phyloP scores from a whole-genome alignment of 2,329 filamentous ascomycete genomes.

The Ophiocordyceps camponoti-rufipedis region DNA sequence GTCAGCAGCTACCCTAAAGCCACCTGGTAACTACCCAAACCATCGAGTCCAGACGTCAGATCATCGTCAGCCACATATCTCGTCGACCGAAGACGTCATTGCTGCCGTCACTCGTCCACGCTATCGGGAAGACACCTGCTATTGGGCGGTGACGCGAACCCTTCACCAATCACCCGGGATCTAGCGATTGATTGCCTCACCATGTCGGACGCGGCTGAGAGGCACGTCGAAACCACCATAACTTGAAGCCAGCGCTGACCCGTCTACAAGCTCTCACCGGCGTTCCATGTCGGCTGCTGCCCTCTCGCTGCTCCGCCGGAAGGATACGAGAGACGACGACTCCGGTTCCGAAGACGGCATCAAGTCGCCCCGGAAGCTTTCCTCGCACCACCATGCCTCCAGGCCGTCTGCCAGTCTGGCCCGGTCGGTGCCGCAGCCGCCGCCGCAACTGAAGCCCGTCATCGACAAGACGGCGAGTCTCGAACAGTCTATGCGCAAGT shows the following conservation, averaged over 20 bases:
- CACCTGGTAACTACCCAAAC: no score
- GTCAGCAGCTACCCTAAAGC: background rate
- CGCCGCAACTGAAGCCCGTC: conserved; percentile 15
- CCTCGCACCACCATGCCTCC: conserved; percentile 20
- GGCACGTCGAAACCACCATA: background rate
- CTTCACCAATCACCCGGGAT: background rate
- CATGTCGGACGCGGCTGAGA: background rate
- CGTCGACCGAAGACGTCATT: no score
- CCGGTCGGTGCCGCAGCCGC: conserved; percentile 18
- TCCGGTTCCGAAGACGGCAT: conserved; percentile 31
- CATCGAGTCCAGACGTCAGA: no score
- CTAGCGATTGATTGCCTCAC: background rate
- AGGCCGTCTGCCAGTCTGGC: conserved; percentile 26
- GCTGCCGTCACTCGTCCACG: background rate
- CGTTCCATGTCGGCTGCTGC: conserved; percentile 34
- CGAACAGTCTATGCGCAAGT: conserved; percentile 87
- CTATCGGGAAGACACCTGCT: background rate
- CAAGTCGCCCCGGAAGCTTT: background rate
- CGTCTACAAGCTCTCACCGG: conserved; percentile 19
- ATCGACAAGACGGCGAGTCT: conserved; percentile 39
- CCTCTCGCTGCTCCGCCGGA: conserved; percentile 35
- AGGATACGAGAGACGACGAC: conserved; percentile 30
- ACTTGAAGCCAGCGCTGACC: background rate
- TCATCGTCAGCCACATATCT: no score
- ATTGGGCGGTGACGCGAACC: background rate